These are phyloP conservation scores for Saturnispora bothae DNA, from an alignment of 805 yeast genomes.

Conservation along the genomic window DNA sequence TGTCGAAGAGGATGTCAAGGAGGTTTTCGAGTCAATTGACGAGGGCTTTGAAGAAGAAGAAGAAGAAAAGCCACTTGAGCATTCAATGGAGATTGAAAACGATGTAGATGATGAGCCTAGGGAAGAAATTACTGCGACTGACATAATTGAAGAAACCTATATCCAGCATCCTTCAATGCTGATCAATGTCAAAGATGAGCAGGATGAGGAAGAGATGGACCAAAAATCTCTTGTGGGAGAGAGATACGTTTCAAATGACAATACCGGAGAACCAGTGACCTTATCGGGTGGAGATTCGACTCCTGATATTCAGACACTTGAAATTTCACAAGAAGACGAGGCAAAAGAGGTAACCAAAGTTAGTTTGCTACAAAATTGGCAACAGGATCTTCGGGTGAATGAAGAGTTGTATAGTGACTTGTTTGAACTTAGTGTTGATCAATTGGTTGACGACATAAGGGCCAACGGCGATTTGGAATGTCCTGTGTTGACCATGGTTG, in stretches of 20 bases:
- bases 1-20: neutral
- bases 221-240: constrained; percentile 5
- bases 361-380: constrained; percentile 3
- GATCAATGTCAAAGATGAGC: neutral
- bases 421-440: neutral
- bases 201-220: constrained; percentile 4
- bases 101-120: constrained; percentile 1
- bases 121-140: neutral
- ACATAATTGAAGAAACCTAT: neutral
- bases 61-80: too few relatives aligned
- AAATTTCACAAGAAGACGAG: constrained; percentile 7
- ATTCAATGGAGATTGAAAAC: too few relatives aligned
- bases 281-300: constrained; percentile 9
- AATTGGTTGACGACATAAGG: neutral
- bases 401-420: constrained; percentile 3
- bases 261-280: too few relatives aligned
- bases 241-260: neutral
- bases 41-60: constrained; percentile 5
- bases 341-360: neutral
- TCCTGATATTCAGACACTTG: constrained; percentile 12
- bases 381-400: neutral
- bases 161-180: neutral
- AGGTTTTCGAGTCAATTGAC: constrained; percentile 3
- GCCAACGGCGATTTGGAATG: neutral
- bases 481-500: neutral